These are phyloP conservation scores for Porphyrellus cyaneotinctus DNA, from an alignment of 768 basidiomycete species.

Conservation along the genomic window DNA sequence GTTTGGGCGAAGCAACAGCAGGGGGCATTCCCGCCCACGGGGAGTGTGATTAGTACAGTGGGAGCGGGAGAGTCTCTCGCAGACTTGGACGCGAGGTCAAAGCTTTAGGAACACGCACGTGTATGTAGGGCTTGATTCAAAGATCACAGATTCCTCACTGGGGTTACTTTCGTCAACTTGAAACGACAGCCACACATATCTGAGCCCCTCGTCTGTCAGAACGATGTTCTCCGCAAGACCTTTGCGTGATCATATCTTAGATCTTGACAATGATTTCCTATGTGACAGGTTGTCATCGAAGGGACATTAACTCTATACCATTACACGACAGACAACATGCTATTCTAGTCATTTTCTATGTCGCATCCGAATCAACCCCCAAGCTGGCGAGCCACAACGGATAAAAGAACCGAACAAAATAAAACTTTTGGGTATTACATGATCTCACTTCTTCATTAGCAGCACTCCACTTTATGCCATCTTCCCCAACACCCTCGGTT, in stretches of 20 bases:
- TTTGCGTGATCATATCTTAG: too few species aligned
- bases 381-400: not conserved
- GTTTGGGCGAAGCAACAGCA: slow-evolving; percentile 9
- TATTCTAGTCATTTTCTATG: not conserved
- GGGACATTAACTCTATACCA: not conserved
- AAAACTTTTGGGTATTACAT: slow-evolving; percentile 18
- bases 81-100: slow-evolving; percentile 3
- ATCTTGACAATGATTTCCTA: too few species aligned
- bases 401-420: not conserved
- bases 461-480: slow-evolving; percentile 12
- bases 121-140: too few species aligned
- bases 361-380: too few species aligned
- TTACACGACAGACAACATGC: not conserved
- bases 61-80: not conserved
- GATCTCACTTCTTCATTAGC: slow-evolving; percentile 1
- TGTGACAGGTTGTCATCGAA: too few species aligned
- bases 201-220: too few species aligned
- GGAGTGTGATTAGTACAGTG: not conserved
- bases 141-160: too few species aligned
- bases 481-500: slow-evolving; percentile 71
- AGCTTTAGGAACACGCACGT: slow-evolving; percentile 8
- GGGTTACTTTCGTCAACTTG: too few species aligned
- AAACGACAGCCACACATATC: too few species aligned
- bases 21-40: not conserved
- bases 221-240: too few species aligned